Percentiles rank a stretch among this genome's conserved stretches.
phyloP scores from a whole-genome alignment of 2,329 filamentous ascomycete genomes.

The Hortaea sp. region DNA sequence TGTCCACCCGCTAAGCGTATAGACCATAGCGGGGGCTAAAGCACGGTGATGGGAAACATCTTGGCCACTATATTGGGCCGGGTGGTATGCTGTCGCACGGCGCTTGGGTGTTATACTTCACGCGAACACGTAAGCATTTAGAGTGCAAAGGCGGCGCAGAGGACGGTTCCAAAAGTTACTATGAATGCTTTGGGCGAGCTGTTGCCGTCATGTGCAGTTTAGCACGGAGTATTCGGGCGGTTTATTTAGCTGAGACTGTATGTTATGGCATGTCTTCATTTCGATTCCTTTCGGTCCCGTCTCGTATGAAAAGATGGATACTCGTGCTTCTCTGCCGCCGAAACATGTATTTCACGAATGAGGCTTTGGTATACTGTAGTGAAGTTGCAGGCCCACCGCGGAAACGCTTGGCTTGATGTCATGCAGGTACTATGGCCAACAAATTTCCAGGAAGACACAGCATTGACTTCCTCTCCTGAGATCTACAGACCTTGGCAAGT shows the following conservation, averaged over 20 bases:
- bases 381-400: neutral
- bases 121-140: neutral
- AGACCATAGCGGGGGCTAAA: too few species aligned
- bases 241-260: neutral
- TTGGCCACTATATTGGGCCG: too few species aligned
- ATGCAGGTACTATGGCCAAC: neutral
- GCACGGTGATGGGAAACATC: too few species aligned
- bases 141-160: neutral
- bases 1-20: slow-evolving; percentile 26
- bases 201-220: neutral
- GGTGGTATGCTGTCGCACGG: too few species aligned
- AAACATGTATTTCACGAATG: too few species aligned
- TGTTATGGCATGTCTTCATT: neutral
- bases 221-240: neutral
- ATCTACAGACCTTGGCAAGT: too few species aligned
- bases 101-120: neutral
- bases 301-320: too few species aligned
- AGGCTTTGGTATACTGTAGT: neutral
- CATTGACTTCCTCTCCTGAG: too few species aligned
- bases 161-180: neutral
- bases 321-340: too few species aligned
- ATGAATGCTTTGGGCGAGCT: neutral
- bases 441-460: too few species aligned
- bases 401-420: neutral
- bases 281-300: too few species aligned